A percentile compares a stretch with the other conserved stretches of the same genome.
Conservation (phyloP, 2,329 filamentous ascomycete species). For the Fusarium irregulare region DNA sequence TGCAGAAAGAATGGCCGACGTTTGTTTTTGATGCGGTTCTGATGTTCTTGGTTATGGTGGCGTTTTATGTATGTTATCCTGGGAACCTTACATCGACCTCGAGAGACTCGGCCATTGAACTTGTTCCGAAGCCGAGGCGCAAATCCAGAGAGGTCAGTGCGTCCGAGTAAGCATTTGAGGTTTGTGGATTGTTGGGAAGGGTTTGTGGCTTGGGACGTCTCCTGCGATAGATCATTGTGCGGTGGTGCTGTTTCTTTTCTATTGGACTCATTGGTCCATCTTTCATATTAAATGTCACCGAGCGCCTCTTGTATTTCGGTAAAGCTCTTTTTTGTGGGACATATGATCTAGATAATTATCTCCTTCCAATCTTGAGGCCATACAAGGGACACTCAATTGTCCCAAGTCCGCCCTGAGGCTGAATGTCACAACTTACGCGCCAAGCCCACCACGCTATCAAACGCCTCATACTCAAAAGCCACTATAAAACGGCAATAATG, state of each 20-base stretch:
- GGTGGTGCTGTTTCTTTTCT: no score
- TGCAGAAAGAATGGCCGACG: slow-evolving; percentile 34
- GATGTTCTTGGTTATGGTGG: slow-evolving; percentile 25
- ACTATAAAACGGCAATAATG: not conserved
- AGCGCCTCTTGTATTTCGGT: no score
- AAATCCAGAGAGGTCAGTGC: not conserved
- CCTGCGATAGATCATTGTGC: no score
- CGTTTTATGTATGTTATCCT: slow-evolving; percentile 26
- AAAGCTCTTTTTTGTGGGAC: no score
- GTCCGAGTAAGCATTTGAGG: no score
- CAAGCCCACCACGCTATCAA: not conserved
- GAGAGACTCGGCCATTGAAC: not conserved
- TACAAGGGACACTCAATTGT: not conserved
- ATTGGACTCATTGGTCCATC: no score
- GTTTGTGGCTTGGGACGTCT: no score
- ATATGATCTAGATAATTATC: no score
- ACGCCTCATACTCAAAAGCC: not conserved
- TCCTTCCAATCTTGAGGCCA: no score
- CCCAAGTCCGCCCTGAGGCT: not conserved
- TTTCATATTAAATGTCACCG: no score
- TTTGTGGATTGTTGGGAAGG: no score
- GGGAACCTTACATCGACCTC: not conserved
- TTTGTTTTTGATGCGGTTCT: slow-evolving; percentile 24
- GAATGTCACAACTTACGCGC: not conserved
- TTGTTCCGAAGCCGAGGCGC: not conserved